phyloP scores from a whole-genome alignment of 257 asterid genomes.

The Jacaranda mimosifolia region DNA sequence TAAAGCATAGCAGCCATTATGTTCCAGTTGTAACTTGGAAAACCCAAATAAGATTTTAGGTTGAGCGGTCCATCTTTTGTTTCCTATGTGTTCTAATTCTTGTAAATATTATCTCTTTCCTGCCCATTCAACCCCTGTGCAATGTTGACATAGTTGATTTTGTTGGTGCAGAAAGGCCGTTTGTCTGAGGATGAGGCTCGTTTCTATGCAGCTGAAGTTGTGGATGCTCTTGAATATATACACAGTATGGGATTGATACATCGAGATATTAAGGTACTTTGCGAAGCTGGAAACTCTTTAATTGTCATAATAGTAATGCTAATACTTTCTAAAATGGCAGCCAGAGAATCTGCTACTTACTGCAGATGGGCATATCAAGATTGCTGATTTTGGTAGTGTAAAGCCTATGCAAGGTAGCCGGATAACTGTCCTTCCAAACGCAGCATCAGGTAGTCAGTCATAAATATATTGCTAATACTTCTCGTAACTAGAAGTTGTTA shows the following conservation, averaged over 20 bases:
- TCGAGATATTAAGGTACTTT: constrained; percentile 92
- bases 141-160: constrained; percentile 36
- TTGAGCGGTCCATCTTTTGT: neutral
- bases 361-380: constrained; percentile 90
- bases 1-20: too few relatives aligned
- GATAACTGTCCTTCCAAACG: constrained; percentile 94
- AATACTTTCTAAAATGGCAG: constrained; percentile 58
- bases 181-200: constrained; percentile 90
- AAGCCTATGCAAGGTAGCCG: constrained; percentile 97
- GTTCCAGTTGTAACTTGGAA: too few relatives aligned
- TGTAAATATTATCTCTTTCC: constrained; percentile 18
- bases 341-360: constrained; percentile 97
- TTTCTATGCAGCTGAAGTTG: constrained; percentile 97
- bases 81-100: neutral
- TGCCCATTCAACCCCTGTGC: constrained; percentile 20
- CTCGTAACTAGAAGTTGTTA: neutral
- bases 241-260: constrained; percentile 97
- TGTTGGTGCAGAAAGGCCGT: constrained; percentile 84
- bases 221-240: constrained; percentile 97
- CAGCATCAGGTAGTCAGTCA: constrained; percentile 81
- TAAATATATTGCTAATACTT: constrained; percentile 20
- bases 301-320: constrained; percentile 40
- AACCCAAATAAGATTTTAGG: too few relatives aligned
- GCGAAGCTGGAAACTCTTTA: constrained; percentile 24
- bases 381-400: constrained; percentile 99